A percentile compares a stretch with the other conserved stretches of the same genome.
Evolutionary conservation across 495 filamentous ascomycete species (phyloP).

Genomic region (Astrocystis sublimbata): DNA sequence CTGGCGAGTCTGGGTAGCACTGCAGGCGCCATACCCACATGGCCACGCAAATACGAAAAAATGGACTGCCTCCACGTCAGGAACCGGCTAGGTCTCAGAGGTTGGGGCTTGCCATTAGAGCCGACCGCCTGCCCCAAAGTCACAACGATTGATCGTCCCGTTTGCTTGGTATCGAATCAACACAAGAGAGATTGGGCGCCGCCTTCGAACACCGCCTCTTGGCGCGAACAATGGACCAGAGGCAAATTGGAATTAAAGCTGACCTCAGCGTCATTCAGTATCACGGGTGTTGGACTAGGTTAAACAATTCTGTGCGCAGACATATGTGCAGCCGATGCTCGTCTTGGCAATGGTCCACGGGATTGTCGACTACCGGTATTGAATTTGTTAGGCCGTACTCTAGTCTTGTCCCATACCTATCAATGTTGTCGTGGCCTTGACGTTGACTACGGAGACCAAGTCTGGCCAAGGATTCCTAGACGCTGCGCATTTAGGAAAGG

Average conservation of each 20-base stretch:
- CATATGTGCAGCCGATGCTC: background rate
- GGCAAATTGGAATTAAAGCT: slow-evolving; percentile 3
- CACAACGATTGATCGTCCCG: background rate
- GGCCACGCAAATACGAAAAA: slow-evolving; percentile 39
- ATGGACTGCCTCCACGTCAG: slow-evolving; percentile 30
- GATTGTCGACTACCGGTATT: background rate
- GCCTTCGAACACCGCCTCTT: slow-evolving; percentile 4
- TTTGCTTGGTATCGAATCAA: slow-evolving; percentile 11
- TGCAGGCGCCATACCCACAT: slow-evolving; percentile 19
- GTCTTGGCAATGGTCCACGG: background rate
- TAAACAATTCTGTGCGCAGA: no score
- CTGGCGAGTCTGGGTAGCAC: slow-evolving; percentile 21
- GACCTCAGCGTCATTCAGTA: slow-evolving; percentile 1
- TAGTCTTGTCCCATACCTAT: background rate
- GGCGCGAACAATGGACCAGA: background rate
- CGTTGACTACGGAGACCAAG: background rate
- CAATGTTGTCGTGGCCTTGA: background rate
- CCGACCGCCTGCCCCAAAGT: slow-evolving; percentile 20
- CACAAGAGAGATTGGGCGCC: slow-evolving; percentile 8
- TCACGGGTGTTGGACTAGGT: no score
- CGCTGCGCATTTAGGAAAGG: background rate
- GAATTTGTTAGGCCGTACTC: no score
- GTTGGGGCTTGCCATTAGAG: slow-evolving; percentile 29
- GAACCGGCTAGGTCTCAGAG: slow-evolving; percentile 35
- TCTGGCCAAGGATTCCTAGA: background rate